These are phyloP conservation scores for Neofusicoccum umdonicola DNA, from an alignment of 2,329 filamentous ascomycete genomes.

Conservation along the genomic window DNA sequence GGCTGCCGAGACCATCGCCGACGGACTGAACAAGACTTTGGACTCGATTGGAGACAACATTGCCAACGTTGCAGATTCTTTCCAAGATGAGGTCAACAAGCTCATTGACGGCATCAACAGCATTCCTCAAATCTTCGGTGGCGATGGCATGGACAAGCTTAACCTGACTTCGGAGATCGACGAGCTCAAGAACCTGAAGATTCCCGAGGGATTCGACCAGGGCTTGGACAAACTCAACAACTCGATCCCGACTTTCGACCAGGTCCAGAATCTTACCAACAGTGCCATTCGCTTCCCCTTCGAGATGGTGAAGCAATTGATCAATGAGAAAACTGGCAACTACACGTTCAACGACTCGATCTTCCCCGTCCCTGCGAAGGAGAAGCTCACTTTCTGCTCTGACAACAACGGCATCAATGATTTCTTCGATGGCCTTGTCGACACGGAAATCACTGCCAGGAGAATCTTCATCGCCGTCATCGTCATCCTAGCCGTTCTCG, in stretches of 20 bases:
- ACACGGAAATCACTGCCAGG: conserved; percentile 65
- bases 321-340: conserved; percentile 68
- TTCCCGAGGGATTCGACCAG: conserved; percentile 66
- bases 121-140: conserved; percentile 40
- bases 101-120: conserved; percentile 38
- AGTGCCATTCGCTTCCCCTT: conserved; percentile 76
- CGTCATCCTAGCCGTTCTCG: conserved; percentile 66
- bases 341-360: conserved; percentile 76
- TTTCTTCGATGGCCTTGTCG: conserved; percentile 75
- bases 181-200: conserved; percentile 66
- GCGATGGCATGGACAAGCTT: conserved; percentile 52
- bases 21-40: conserved; percentile 60
- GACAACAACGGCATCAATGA: conserved; percentile 76
- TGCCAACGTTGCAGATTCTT: conserved; percentile 51
- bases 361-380: conserved; percentile 81
- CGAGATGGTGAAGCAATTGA: conserved; percentile 69
- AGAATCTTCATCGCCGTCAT: conserved; percentile 77
- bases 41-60: conserved; percentile 58
- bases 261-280: conserved; percentile 80
- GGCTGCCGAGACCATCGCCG: conserved; percentile 59
- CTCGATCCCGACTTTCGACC: conserved; percentile 76
- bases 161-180: conserved; percentile 65
- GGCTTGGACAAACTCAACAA: conserved; percentile 71
- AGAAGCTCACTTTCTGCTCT: conserved; percentile 82
- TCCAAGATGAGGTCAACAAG: conserved; percentile 51